Evolutionary conservation across 352 stramenopile genomes (phyloP).

Genomic region (Globisporangium polare): DNA sequence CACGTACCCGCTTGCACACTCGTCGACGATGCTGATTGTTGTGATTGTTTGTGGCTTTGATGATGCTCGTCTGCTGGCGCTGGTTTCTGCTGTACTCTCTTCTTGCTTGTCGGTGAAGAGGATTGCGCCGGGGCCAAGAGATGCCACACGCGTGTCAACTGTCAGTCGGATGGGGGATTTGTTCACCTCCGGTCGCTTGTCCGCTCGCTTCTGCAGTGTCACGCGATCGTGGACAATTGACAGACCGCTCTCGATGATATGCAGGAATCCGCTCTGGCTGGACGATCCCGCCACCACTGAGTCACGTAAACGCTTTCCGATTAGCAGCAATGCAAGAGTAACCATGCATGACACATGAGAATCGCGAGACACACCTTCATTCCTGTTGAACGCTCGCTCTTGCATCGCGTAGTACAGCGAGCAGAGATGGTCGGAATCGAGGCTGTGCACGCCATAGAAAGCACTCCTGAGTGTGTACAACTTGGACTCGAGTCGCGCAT

Average conservation of each 20-base stretch:
- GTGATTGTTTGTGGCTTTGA: neutral
- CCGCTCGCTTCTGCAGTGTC: conserved; percentile 22
- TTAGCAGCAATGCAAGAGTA: neutral
- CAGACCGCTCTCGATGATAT: conserved; percentile 34
- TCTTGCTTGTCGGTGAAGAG: conserved; percentile 26
- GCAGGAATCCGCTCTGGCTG: conserved; percentile 21
- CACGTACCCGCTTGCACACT: conserved; percentile 23
- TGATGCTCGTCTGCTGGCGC: neutral
- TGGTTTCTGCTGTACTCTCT: neutral
- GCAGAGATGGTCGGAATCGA: conserved; percentile 37
- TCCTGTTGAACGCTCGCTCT: conserved; percentile 30
- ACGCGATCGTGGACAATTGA: conserved; percentile 45
- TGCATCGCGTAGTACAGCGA: conserved; percentile 39
- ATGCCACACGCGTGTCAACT: conserved; percentile 37
- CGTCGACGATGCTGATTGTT: neutral
- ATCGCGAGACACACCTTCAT: conserved; percentile 26
- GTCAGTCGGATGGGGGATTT: conserved; percentile 20
- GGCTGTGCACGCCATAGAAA: conserved; percentile 27
- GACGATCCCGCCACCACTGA: conserved; percentile 30
- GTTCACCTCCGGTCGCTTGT: conserved; percentile 11
- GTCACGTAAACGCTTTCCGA: neutral
- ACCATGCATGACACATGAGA: neutral
- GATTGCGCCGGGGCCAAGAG: conserved; percentile 30
- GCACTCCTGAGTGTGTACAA: conserved; percentile 25
- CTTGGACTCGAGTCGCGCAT: conserved; percentile 26